Evolutionary conservation across 2,329 filamentous ascomycete species (phyloP).

Genomic region (Scleromitrula shiraiana): DNA sequence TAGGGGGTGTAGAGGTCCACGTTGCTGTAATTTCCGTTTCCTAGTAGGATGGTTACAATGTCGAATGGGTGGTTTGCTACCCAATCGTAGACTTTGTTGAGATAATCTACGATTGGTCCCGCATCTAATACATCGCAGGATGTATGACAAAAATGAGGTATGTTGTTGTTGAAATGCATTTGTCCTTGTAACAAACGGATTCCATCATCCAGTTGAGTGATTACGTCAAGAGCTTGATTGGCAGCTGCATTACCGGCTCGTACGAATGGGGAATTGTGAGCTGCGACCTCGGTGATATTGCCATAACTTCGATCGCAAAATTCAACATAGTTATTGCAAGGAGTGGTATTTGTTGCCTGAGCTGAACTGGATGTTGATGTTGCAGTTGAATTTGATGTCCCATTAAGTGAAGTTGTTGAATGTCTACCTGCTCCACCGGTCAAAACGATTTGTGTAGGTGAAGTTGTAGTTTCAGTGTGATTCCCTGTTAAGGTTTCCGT

Average conservation of each 20-base stretch:
- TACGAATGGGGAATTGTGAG: conserved; percentile 77
- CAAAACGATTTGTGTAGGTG: conserved; percentile 32
- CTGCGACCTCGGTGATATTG: conserved; percentile 71
- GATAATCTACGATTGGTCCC: conserved; percentile 68
- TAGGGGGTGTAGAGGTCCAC: conserved; percentile 56
- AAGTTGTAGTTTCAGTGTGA: conserved; percentile 21
- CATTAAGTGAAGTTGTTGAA: conserved; percentile 34
- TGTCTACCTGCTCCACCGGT: conserved; percentile 26
- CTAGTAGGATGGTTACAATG: conserved; percentile 78
- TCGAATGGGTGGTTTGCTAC: conserved; percentile 72
- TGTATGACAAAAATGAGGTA: conserved; percentile 75
- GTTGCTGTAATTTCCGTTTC: conserved; percentile 68
- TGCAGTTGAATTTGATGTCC: conserved; percentile 40
- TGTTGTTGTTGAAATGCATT: conserved; percentile 53
- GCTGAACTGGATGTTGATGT: conserved; percentile 37
- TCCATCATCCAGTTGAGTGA: conserved; percentile 69
- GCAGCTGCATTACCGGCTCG: conserved; percentile 61
- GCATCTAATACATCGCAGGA: conserved; percentile 74
- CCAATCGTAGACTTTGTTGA: conserved; percentile 63
- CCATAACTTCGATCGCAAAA: conserved; percentile 70
- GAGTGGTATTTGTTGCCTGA: conserved; percentile 59
- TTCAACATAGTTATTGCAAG: conserved; percentile 73
- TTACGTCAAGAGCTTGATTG: conserved; percentile 65
- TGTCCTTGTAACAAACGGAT: conserved; percentile 56
- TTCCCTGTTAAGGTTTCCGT: conserved; percentile 15